phyloP scores from a whole-genome alignment of 805 yeast genomes.

The Lipomyces spencermartinsiae region DNA sequence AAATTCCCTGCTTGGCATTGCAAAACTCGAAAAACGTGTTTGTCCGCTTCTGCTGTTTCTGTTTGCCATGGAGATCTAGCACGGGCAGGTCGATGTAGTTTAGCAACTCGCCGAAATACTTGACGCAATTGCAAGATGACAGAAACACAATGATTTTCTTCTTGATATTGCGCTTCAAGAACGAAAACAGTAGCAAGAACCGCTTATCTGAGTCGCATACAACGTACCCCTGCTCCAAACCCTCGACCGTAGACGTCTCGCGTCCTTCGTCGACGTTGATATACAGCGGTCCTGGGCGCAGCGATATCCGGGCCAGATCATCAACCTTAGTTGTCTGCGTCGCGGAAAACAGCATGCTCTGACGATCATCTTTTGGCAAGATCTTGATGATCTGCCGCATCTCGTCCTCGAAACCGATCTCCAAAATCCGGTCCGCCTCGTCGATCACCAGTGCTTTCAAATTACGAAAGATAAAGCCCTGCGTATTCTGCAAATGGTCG shows the following conservation, averaged over 20 bases:
- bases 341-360: slow-evolving; percentile 97
- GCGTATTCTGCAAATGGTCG: slow-evolving; percentile 95
- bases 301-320: slow-evolving; percentile 94
- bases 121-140: slow-evolving; percentile 96
- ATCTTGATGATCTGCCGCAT: slow-evolving; percentile 96
- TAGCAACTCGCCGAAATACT: slow-evolving; percentile 90
- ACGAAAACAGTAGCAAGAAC: slow-evolving; percentile 86
- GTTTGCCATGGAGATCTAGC: slow-evolving; percentile 94
- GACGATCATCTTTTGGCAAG: slow-evolving; percentile 84
- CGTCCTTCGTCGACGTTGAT: slow-evolving; percentile 89
- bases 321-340: slow-evolving; percentile 99
- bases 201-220: slow-evolving; percentile 96
- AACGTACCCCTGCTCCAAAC: slow-evolving; percentile 97
- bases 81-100: slow-evolving; percentile 98
- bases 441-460: slow-evolving; percentile 92
- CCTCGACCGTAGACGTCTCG: slow-evolving; percentile 90
- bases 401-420: slow-evolving; percentile 98
- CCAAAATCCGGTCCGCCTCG: slow-evolving; percentile 97
- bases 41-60: slow-evolving; percentile 97
- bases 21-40: slow-evolving; percentile 98
- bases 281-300: slow-evolving; percentile 90
- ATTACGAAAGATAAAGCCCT: slow-evolving; percentile 69
- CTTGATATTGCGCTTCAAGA: slow-evolving; percentile 88
- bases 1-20: slow-evolving; percentile 91
- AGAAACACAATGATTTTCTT: slow-evolving; percentile 89